phyloP scores from a whole-genome alignment of 805 yeast species.

The Myxozyma monticola region DNA sequence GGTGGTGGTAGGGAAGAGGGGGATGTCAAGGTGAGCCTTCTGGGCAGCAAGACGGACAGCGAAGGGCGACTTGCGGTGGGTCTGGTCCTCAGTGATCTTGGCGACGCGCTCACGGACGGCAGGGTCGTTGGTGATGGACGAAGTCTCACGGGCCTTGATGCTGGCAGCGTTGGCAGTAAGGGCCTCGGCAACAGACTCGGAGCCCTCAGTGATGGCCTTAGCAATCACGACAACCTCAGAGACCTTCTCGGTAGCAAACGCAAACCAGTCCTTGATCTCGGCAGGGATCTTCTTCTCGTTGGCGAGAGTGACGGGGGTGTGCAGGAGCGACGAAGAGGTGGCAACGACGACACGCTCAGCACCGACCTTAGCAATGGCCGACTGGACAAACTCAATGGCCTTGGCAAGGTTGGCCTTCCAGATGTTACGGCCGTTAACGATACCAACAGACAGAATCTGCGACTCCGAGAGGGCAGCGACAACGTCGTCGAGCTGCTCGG shows the following conservation, averaged over 20 bases:
- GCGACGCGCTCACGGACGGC: slow-evolving; percentile 86
- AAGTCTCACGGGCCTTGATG: slow-evolving; percentile 79
- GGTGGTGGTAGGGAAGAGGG: slow-evolving; percentile 99
- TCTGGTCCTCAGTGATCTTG: slow-evolving; percentile 61
- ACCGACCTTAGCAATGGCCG: slow-evolving; percentile 84
- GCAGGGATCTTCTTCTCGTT: slow-evolving; percentile 89
- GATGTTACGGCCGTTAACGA: slow-evolving; percentile 98
- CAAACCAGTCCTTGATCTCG: slow-evolving; percentile 93
- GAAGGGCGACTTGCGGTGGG: slow-evolving; percentile 86
- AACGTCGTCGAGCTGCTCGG: slow-evolving; percentile 91
- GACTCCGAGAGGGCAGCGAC: slow-evolving; percentile 60
- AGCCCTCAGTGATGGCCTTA: slow-evolving; percentile 73
- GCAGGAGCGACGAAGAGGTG: slow-evolving; percentile 94
- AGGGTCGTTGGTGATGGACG: slow-evolving; percentile 87
- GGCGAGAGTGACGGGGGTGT: slow-evolving; percentile 95
- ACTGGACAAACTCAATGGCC: slow-evolving; percentile 77
- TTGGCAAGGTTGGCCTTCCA: slow-evolving; percentile 95
- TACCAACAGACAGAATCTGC: slow-evolving; percentile 91
- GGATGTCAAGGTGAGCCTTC: slow-evolving; percentile 84
- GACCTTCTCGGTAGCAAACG: slow-evolving; percentile 96
- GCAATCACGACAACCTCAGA: slow-evolving; percentile 88
- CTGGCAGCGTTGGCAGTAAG: slow-evolving; percentile 86
- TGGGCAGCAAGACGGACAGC: slow-evolving; percentile 84
- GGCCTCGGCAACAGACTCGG: slow-evolving; percentile 68
- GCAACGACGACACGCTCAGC: slow-evolving; percentile 83